Evolutionary conservation across 2,329 filamentous ascomycete species (phyloP), one percentile per base, ranked within the genome.

Genomic region (Dactylellina cionopaga): DNA sequence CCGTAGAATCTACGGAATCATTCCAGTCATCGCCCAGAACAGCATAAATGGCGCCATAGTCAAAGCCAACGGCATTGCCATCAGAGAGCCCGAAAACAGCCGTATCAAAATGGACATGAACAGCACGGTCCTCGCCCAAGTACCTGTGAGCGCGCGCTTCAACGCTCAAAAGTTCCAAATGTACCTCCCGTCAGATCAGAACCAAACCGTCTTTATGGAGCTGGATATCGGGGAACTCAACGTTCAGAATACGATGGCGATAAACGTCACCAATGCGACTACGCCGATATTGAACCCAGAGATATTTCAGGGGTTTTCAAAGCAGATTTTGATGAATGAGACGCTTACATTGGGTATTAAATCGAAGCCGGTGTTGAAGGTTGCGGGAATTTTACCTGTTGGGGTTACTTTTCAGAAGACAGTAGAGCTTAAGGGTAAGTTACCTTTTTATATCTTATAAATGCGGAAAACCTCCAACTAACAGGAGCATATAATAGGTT

Each of bases 401-500:
- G 81, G 81, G 2, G 84, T 86, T 65, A 82, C 81, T 65, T 88
- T 88, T 77, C 83, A 84, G 77, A 88, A 88, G 82, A 84, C 82
- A 5, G 68, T 87, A 43, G 79, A 79, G n/a, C 76, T 87, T 64
- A 82, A 83, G 47, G 83, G 85, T 58, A 77, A 15, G 41, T 29
- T 17, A 29, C 27, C 25, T 10, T 37, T 17, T 6, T 29, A 27
- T 35, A 41, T 15, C 1, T 3, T 31, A 25, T 24, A 19, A 17
- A n/a, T 5, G 13, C 4, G 5, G 11, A 24, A 13, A 43, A 43
- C 11, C 19, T 22, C 5, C 13, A 9, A n/a, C 58, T 54, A 33
- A 52, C 13, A 5, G 22, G 2, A 4, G 25, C 25, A 17, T n/a
- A n/a, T 24, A 13, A 31, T 49, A 65, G 60, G 62, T 13, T 69